These are phyloP conservation scores for Withania somnifera DNA, from an alignment of 305 asterid species.

Conservation along the genomic window DNA sequence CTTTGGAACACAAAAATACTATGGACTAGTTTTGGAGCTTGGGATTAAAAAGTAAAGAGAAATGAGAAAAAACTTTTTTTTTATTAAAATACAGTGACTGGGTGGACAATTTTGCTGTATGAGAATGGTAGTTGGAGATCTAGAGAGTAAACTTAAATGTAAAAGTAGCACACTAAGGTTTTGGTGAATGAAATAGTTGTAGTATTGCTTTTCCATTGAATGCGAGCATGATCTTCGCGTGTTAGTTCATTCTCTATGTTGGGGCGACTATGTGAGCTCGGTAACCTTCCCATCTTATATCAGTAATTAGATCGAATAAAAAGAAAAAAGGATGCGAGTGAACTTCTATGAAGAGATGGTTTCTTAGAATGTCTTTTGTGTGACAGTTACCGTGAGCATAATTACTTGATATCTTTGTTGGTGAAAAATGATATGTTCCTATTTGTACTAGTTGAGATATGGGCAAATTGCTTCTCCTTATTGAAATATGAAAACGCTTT, in stretches of 20 bases:
- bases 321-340: not conserved
- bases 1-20: not conserved
- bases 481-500: not conserved
- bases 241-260: not conserved
- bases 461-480: not conserved
- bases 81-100: not conserved
- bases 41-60: not conserved
- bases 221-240: not conserved
- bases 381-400: not conserved
- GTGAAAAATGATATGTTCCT: not conserved
- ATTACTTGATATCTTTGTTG: not conserved
- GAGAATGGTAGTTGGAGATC: not conserved
- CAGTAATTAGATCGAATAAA: not conserved
- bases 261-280: not conserved
- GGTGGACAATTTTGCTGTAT: not conserved
- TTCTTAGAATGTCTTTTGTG: not conserved
- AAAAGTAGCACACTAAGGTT: not conserved
- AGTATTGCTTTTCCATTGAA: not conserved
- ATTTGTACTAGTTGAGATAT: not conserved
- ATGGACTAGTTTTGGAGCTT: not conserved
- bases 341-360: not conserved
- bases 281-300: not conserved
- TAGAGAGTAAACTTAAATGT: not conserved
- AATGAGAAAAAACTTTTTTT: not conserved
- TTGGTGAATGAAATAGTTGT: not conserved